A percentile compares a stretch with the other conserved stretches of the same genome.
phyloP scores from a whole-genome alignment of 495 filamentous ascomycete genomes.

The Parathielavia hyrcaniae region DNA sequence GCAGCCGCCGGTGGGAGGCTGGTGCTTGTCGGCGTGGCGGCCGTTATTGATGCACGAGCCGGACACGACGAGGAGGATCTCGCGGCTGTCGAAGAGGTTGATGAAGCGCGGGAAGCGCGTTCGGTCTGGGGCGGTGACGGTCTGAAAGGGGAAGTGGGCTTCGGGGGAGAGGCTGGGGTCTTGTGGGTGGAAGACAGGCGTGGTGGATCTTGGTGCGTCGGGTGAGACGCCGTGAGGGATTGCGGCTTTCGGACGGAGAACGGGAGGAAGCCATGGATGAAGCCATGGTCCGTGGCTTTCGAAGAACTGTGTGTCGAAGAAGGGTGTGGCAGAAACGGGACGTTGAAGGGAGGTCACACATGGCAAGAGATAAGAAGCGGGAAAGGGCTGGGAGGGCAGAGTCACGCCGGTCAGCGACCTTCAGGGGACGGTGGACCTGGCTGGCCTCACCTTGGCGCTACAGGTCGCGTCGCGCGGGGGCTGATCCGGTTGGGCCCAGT shows the following conservation, averaged over 20 bases:
- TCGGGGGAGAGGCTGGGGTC: conserved; percentile 27
- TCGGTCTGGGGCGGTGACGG: conserved; percentile 20
- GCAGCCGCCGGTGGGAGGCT: conserved; percentile 30
- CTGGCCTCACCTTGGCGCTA: too few relatives aligned
- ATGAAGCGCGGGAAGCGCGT: conserved; percentile 30
- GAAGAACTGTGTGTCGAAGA: too few relatives aligned
- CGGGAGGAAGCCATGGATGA: too few relatives aligned
- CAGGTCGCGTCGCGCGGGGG: neutral
- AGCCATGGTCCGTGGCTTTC: too few relatives aligned
- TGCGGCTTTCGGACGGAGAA: neutral
- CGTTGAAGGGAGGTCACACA: too few relatives aligned
- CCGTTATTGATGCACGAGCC: conserved; percentile 41
- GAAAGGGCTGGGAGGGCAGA: too few relatives aligned
- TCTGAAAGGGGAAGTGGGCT: conserved; percentile 34
- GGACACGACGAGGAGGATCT: conserved; percentile 40
- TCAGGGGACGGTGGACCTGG: too few relatives aligned
- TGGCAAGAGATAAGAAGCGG: too few relatives aligned
- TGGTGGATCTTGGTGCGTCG: conserved; percentile 13
- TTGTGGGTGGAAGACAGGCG: conserved; percentile 28
- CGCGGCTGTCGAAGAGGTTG: conserved; percentile 35
- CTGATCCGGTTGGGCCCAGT: neutral
- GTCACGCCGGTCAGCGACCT: too few relatives aligned
- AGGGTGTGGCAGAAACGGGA: too few relatives aligned
- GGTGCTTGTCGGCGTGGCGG: conserved; percentile 3
- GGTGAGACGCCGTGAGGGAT: neutral